A percentile compares a stretch with the other conserved stretches of the same genome.
phyloP scores from a whole-genome alignment of 306 rosid genomes.

The Cucumis melo region DNA sequence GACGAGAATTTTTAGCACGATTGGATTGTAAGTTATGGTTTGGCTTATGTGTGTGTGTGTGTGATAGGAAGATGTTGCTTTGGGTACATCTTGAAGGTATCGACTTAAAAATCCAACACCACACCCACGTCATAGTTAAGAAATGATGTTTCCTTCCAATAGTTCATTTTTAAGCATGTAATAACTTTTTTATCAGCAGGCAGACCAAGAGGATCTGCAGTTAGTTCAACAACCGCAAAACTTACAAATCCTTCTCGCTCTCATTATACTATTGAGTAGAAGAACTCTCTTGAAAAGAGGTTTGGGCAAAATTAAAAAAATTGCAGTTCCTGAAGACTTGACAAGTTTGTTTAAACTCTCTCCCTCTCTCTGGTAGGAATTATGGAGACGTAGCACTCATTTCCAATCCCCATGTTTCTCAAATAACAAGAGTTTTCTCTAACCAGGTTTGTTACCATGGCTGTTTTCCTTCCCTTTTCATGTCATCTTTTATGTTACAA shows the following conservation, averaged over 20 bases:
- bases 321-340: neutral
- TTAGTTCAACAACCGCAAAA: conserved; percentile 9
- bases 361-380: conserved; percentile 18
- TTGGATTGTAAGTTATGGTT: conserved; percentile 33
- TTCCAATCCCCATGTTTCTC: conserved; percentile 15
- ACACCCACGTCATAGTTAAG: neutral
- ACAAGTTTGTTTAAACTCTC: neutral
- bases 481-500: neutral
- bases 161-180: neutral
- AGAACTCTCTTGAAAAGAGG: conserved; percentile 27
- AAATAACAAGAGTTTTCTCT: conserved; percentile 39
- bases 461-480: neutral
- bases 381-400: conserved; percentile 13
- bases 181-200: conserved; percentile 31
- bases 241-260: conserved; percentile 12
- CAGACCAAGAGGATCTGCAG: conserved; percentile 36
- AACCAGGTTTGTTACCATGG: conserved; percentile 42
- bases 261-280: conserved; percentile 10
- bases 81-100: neutral
- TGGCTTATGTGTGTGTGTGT: neutral
- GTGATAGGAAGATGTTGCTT: neutral
- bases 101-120: neutral
- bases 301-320: neutral
- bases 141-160: neutral
- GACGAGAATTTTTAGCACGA: conserved; percentile 57